A percentile compares a stretch with the other conserved stretches of the same genome.
Conservation (phyloP, 1,284 basidiomycete genomes). For the Sparassis latifolia region DNA sequence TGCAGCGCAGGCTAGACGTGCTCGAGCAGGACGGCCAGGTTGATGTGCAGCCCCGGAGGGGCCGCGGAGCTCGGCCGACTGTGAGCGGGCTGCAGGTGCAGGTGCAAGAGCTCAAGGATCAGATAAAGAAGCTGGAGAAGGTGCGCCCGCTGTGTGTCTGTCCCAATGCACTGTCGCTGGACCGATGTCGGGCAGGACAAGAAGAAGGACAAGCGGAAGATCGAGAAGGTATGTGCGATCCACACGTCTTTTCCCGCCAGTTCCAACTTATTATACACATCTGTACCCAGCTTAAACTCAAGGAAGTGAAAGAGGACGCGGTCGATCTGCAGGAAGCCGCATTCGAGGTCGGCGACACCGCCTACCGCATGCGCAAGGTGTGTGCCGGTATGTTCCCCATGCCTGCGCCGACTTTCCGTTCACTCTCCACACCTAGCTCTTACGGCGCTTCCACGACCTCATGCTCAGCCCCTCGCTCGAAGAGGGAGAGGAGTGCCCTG, state of each 20-base stretch:
- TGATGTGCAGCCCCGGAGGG: constrained; percentile 20
- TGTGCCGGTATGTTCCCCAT: constrained; percentile 1
- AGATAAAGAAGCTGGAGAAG: constrained; percentile 23
- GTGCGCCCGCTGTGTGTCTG: constrained; percentile 10
- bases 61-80: constrained; percentile 14
- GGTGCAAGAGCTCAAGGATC: constrained; percentile 19
- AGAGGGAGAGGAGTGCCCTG: constrained; percentile 36
- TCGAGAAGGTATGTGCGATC: constrained; percentile 19
- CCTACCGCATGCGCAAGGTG: constrained; percentile 37
- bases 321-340: constrained; percentile 28
- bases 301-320: constrained; percentile 33
- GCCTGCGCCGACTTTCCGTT: neutral
- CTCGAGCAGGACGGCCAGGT: constrained; percentile 20
- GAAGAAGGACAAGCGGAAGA: constrained; percentile 24
- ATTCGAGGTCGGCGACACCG: constrained; percentile 26
- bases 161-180: no score
- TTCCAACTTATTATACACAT: neutral
- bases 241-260: neutral
- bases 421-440: constrained; percentile 27
- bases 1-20: constrained; percentile 20
- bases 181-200: constrained; percentile 14
- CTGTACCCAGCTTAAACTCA: constrained; percentile 27
- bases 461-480: constrained; percentile 35
- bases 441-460: constrained; percentile 35
- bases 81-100: constrained; percentile 16